Percentiles rank a stretch among this genome's conserved stretches.
These are phyloP conservation scores for Aegle marmelos DNA, from an alignment of 345 rosid species.

Conservation along the genomic window DNA sequence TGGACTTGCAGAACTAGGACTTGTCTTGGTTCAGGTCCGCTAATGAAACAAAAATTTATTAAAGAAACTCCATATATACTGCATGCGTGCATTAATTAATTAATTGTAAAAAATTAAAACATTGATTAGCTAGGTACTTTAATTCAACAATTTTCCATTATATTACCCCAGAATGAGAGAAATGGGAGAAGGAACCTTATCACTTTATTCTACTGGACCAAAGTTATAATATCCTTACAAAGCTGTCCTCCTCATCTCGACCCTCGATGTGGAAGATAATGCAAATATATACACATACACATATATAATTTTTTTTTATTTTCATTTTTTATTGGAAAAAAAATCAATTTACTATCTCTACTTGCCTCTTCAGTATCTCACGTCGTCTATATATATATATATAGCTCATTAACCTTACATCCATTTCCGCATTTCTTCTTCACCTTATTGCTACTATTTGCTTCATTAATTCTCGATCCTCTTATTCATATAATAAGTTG, in stretches of 20 bases:
- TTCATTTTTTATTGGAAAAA: too few species aligned
- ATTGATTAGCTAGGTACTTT: too few species aligned
- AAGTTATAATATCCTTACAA: neutral
- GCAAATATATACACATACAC: neutral
- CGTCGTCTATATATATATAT: constrained; percentile 14
- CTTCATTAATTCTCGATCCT: neutral
- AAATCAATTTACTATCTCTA: neutral
- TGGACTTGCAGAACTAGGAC: too few species aligned
- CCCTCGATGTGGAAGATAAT: constrained; percentile 15
- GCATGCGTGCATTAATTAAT: too few species aligned
- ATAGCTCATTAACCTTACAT: neutral
- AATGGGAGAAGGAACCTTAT: constrained; percentile 11
- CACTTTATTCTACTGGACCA: constrained; percentile 10
- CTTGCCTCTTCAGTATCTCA: constrained; percentile 3
- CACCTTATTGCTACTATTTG: neutral
- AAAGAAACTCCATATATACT: too few species aligned
- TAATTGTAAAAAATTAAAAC: too few species aligned
- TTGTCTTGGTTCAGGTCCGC: too few species aligned
- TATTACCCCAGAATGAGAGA: neutral
- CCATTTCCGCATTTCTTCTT: neutral
- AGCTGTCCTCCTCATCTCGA: constrained; percentile 11
- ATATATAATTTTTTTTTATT: neutral
- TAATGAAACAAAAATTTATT: too few species aligned
- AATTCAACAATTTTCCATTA: too few species aligned
- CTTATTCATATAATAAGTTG: neutral